Base-by-base conservation (phyloP, 179 eudicot species). In the Beta lomatogona region DNA sequence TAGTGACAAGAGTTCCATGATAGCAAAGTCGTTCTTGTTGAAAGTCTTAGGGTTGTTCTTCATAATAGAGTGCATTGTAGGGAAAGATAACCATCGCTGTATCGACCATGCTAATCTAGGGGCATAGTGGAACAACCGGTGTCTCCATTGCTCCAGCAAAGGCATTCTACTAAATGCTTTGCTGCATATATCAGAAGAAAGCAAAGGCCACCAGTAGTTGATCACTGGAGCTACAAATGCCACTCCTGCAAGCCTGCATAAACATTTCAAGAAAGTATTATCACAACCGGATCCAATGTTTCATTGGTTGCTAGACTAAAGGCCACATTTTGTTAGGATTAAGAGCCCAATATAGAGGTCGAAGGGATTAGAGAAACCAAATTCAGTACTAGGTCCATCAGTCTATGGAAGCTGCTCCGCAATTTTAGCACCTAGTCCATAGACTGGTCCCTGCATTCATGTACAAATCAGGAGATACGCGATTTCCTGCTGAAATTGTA, bases 121-220 rank as follows among this genome's bases (percentile, higher is more conserved):
- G 63, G 73, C 21, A 60, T 81, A 48, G 31, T 87, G 88, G 44
- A 76, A 25, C 19, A 83, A 22, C 60, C 77, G 44, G 16, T 81
- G 53, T 81, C 85, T 85, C 76, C 75, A 80, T 77, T 60, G 84
- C 3, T 85, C 81, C 8, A 78, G 19, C 74, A 79, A 65, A 12
- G 84, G 25, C 68, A 76, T 21, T 59, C 76, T 55, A 21, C 70
- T 77, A 63, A 16, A 85, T 14, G 70, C 85, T 54, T 60, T 63
- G 79, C 36, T 75, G 31, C 80, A 11, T 16, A 59, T 4, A 50
- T 82, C 82, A 73, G 83, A 67, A 55, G 86, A 88, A 71, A 87
- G 85, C 8, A 83, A 81, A n/a, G 86, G 86, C 90, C 90, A 87
- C 88, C 90, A 87, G 86, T 83, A 87, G 76, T 85, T 87, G 64